Percentiles rank a stretch among this genome's conserved stretches.
Conservation (phyloP, 2,329 filamentous ascomycete species). For the Fusarium sp. region DNA sequence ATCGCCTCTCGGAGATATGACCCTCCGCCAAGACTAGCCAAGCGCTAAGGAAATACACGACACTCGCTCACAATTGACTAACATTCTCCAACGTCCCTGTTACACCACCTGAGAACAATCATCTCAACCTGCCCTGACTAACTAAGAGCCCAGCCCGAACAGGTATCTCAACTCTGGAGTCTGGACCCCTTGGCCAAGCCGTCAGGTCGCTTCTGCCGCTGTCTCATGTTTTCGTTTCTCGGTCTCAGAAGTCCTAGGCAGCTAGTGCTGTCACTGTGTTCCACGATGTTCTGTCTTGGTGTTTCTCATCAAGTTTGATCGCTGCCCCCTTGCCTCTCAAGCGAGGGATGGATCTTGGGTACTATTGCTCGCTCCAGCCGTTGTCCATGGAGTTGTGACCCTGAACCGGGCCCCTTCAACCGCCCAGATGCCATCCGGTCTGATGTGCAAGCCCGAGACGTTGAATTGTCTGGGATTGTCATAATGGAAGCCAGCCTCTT, state of each 20-base stretch:
- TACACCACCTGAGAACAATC: conserved; percentile 28
- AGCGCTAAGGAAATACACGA: conserved; percentile 23
- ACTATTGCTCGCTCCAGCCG: conserved; percentile 15
- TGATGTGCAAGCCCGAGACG: conserved; percentile 47
- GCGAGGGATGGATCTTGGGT: neutral
- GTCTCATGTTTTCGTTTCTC: conserved; percentile 39
- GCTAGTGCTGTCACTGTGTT: conserved; percentile 14
- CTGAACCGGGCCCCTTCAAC: conserved; percentile 35
- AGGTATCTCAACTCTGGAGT: neutral
- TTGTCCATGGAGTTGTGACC: conserved; percentile 25
- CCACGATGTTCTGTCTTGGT: conserved; percentile 28
- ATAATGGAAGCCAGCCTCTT: conserved; percentile 45
- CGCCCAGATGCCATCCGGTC: conserved; percentile 45
- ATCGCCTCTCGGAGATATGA: conserved; percentile 15
- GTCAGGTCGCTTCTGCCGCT: conserved; percentile 14
- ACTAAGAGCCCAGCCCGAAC: neutral
- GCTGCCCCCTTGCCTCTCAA: conserved; percentile 7
- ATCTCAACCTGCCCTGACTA: conserved; percentile 1
- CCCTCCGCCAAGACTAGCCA: conserved; percentile 29
- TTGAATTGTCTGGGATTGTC: conserved; percentile 46
- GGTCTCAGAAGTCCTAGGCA: conserved; percentile 25
- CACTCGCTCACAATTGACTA: conserved; percentile 14
- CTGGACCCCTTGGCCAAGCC: conserved; percentile 12
- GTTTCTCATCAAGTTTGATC: conserved; percentile 42
- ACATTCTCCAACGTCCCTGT: conserved; percentile 29